phyloP scores from a whole-genome alignment of 441 rosid species.

The Croton laevigatus region DNA sequence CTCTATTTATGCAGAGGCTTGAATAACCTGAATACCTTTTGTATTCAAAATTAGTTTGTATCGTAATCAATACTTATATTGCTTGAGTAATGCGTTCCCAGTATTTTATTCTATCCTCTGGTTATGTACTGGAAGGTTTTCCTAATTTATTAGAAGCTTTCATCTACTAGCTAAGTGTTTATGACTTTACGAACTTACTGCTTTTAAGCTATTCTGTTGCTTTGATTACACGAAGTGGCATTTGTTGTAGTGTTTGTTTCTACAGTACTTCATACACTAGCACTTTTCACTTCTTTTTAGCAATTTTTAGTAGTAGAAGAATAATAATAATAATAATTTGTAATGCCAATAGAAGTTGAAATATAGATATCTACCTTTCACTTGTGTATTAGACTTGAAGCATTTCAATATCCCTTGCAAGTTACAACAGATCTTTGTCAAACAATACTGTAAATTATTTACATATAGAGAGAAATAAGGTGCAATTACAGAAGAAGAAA shows the following conservation, averaged over 20 bases:
- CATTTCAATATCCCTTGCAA: background rate
- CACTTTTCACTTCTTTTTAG: background rate
- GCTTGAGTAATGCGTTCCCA: background rate
- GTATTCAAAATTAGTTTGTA: background rate
- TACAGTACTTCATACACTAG: background rate
- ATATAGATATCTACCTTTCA: background rate
- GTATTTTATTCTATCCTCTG: background rate
- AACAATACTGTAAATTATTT: background rate
- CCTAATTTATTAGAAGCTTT: too few relatives aligned
- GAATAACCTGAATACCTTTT: background rate
- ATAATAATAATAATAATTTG: too few relatives aligned
- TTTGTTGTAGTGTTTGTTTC: background rate
- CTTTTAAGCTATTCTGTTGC: background rate
- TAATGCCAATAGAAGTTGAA: background rate
- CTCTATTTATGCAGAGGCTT: background rate
- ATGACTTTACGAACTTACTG: background rate
- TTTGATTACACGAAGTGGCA: background rate
- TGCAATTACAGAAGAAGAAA: too few relatives aligned
- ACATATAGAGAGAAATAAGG: too few relatives aligned
- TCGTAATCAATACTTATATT: background rate
- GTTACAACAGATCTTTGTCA: background rate
- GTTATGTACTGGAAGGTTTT: background rate
- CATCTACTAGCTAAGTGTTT: too few relatives aligned
- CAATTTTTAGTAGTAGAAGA: background rate
- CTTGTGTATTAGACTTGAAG: background rate